Conservation (phyloP, 2,329 filamentous ascomycete species). For the Calonectria crousiana region DNA sequence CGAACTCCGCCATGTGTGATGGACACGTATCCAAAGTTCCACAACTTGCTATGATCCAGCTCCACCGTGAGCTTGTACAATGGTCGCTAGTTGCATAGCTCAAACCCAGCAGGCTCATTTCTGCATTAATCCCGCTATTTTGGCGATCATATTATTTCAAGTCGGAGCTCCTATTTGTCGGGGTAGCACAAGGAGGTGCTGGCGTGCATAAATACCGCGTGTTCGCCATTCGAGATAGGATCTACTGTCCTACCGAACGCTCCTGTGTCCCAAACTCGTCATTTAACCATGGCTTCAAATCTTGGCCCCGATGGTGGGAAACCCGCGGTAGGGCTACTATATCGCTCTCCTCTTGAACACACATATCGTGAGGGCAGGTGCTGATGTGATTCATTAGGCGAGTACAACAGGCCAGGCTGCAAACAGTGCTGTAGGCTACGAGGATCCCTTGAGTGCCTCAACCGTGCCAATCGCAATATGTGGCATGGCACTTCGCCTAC, state of each 20-base stretch:
- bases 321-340: background rate
- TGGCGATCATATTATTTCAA: background rate
- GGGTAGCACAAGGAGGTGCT: background rate
- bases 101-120: background rate
- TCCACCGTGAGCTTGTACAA: too few relatives aligned
- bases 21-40: background rate
- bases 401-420: accelerated
- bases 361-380: background rate
- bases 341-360: background rate
- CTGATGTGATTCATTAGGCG: background rate
- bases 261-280: accelerated
- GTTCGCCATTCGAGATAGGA: background rate
- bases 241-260: background rate
- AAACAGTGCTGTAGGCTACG: too few relatives aligned
- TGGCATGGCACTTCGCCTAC: conserved; percentile 42
- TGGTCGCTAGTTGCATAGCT: background rate
- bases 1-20: background rate
- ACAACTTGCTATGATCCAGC: too few relatives aligned
- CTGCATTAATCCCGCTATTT: background rate
- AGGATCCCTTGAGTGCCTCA: too few relatives aligned
- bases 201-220: background rate
- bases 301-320: background rate
- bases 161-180: background rate
- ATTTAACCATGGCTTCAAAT: background rate
- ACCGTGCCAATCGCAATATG: conserved; percentile 38